Percentiles rank a stretch among this genome's conserved stretches.
These are phyloP conservation scores for Yamadazyma sp. DNA, from an alignment of 805 yeast species.

Conservation along the genomic window DNA sequence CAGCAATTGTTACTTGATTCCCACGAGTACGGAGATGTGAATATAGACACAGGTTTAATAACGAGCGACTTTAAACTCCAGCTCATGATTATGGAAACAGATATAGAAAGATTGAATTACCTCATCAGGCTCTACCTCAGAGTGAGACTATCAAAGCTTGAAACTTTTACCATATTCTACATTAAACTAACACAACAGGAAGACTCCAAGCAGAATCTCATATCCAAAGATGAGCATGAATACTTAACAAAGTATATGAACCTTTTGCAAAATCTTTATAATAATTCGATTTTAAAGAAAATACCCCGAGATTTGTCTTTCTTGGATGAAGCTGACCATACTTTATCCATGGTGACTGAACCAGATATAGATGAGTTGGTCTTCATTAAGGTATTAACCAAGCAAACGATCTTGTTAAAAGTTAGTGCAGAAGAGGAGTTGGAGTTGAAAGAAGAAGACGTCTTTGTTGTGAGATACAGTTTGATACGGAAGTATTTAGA, in stretches of 20 bases:
- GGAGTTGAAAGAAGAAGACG: conserved; percentile 59
- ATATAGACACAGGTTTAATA: conserved; percentile 36
- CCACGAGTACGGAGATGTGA: conserved; percentile 66
- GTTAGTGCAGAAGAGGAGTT: conserved; percentile 46
- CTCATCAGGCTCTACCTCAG: conserved; percentile 79
- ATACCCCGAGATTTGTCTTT: conserved; percentile 70
- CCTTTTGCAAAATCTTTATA: conserved; percentile 63
- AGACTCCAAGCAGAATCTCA: conserved; percentile 13
- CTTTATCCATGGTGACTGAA: conserved; percentile 68
- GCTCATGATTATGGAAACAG: conserved; percentile 84
- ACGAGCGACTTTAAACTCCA: conserved; percentile 66
- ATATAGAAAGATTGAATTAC: conserved; percentile 82
- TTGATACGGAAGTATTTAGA: conserved; percentile 32
- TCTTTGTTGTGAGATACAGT: conserved; percentile 72
- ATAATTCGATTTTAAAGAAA: conserved; percentile 60
- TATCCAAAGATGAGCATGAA: conserved; percentile 59
- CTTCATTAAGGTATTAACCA: conserved; percentile 54
- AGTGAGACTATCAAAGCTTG: conserved; percentile 73
- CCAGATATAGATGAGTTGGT: conserved; percentile 82
- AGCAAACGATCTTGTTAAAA: conserved; percentile 25
- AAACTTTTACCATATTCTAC: conserved; percentile 62
- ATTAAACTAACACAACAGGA: conserved; percentile 31
- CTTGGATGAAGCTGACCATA: conserved; percentile 63
- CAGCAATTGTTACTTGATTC: conserved; percentile 76
- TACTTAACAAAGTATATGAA: conserved; percentile 72